Evolutionary conservation across 192 early-diverging fungal species (phyloP), one percentile per base, ranked within the genome.

Genomic region (Podila epigama): DNA sequence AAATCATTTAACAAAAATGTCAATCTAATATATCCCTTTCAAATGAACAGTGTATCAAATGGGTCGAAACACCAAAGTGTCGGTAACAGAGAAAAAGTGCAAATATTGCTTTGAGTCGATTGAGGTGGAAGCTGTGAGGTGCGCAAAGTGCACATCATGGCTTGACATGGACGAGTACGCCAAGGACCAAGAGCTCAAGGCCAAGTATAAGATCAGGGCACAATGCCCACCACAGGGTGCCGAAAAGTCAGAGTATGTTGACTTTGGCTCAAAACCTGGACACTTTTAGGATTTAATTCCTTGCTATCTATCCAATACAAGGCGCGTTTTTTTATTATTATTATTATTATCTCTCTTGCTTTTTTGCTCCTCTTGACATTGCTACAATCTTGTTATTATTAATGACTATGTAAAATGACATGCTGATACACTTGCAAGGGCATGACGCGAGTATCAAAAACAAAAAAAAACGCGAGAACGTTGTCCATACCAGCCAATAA

Each of bases 151-250:
- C 40, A 67, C 64, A 7, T 66, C 50, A 25, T 67, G 71, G 65
- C 37, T 75, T 40, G 71, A 75, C 15, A 29, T 73, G 40, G 65
- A 75, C 27, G 52, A 33, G 42, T 75, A 75, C 44, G 71, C 60
- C 5, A 61, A 8, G n/a, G 13, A 39, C 5, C 44, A 75, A 37
- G 65, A 50, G 9, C 22, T 33, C 4, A 18, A 50, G 25, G 59
- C 64, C 10, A 42, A 28, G 20, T 35, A 5, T 7, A 1, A 20
- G 52, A 54, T 8, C 53, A 6, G 37, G 42, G 22, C 48, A 53
- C 6, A 44, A 33, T 42, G 22, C 51, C 27, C 20, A 8, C n/a
- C 16, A 8, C 5, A 0, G 1, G 4, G 18, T 32, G 36, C 5
- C 29, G 39, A 58, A 61, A 39, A 66, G 15, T 32, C 15, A 10